Evolutionary conservation across 2,329 filamentous ascomycete species (phyloP).

Genomic region (Rutstroemia sp.): DNA sequence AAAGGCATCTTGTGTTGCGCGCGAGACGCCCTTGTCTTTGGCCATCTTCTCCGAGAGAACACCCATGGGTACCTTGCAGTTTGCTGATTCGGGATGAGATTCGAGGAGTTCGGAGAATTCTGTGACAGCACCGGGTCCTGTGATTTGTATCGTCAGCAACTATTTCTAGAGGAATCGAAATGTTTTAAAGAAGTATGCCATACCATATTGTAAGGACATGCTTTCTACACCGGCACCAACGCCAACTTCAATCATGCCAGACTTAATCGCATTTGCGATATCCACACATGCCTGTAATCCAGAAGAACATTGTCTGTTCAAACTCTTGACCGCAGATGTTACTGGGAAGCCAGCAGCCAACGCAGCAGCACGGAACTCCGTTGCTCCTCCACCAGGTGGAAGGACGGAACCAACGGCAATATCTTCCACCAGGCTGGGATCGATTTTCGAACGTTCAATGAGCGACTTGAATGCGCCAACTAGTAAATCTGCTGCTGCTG

Average conservation of each 20-base stretch:
- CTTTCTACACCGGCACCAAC: constrained; percentile 93
- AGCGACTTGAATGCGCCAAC: constrained; percentile 75
- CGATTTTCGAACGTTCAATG: constrained; percentile 78
- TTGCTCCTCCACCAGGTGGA: constrained; percentile 86
- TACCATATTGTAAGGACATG: constrained; percentile 89
- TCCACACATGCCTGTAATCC: constrained; percentile 90
- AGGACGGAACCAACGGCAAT: constrained; percentile 88
- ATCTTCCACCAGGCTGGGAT: constrained; percentile 83
- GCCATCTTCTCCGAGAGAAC: constrained; percentile 92
- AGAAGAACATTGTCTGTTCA: constrained; percentile 93
- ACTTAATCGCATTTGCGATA: constrained; percentile 84
- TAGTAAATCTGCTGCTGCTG: constrained; percentile 76
- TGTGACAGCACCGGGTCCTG: constrained; percentile 70
- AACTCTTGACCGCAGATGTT: constrained; percentile 70
- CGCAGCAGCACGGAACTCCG: constrained; percentile 89
- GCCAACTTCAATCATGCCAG: constrained; percentile 92
- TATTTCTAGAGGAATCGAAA: not conserved
- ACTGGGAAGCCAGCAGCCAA: constrained; percentile 88
- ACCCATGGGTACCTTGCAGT: constrained; percentile 98
- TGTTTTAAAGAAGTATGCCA: constrained; percentile 24
- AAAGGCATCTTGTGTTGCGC: constrained; percentile 79
- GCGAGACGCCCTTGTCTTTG: constrained; percentile 66
- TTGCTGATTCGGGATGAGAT: constrained; percentile 69
- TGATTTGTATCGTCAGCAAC: constrained; percentile 2
- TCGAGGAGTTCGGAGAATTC: constrained; percentile 92